Percentiles rank a stretch among this genome's conserved stretches.
phyloP scores from a whole-genome alignment of 2,329 filamentous ascomycete species.

The Emericellopsis atlantica region DNA sequence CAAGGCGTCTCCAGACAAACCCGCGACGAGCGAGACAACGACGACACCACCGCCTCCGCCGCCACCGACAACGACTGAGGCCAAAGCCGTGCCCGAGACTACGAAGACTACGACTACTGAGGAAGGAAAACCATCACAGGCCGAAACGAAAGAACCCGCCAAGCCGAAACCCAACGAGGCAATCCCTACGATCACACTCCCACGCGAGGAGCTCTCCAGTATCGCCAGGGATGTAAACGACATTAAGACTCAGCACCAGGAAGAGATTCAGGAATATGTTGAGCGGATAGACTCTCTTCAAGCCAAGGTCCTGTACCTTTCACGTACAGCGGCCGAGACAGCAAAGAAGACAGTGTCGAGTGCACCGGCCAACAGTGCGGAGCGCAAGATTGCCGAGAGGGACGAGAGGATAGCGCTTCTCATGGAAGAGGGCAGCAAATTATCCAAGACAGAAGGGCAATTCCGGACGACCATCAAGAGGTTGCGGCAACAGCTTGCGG shows the following conservation, averaged over 20 bases:
- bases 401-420: slow-evolving; percentile 82
- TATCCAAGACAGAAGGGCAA: slow-evolving; percentile 78
- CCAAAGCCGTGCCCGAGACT: neutral
- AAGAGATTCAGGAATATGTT: slow-evolving; percentile 71
- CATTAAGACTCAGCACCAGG: slow-evolving; percentile 41
- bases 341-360: slow-evolving; percentile 57
- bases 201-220: neutral
- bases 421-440: slow-evolving; percentile 82
- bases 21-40: neutral
- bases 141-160: neutral
- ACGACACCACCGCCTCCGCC: neutral
- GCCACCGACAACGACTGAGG: neutral
- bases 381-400: slow-evolving; percentile 77
- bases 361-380: slow-evolving; percentile 50
- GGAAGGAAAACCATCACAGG: neutral
- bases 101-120: neutral
- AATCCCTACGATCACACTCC: neutral
- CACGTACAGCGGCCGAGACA: slow-evolving; percentile 64
- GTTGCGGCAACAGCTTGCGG: slow-evolving; percentile 51
- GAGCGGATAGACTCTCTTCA: slow-evolving; percentile 89
- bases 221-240: slow-evolving; percentile 10
- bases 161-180: neutral
- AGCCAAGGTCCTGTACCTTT: slow-evolving; percentile 79
- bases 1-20: no score
- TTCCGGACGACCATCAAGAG: slow-evolving; percentile 76